Conservation (phyloP, 2,329 filamentous ascomycete genomes). For the Calonectria leucothoes region DNA sequence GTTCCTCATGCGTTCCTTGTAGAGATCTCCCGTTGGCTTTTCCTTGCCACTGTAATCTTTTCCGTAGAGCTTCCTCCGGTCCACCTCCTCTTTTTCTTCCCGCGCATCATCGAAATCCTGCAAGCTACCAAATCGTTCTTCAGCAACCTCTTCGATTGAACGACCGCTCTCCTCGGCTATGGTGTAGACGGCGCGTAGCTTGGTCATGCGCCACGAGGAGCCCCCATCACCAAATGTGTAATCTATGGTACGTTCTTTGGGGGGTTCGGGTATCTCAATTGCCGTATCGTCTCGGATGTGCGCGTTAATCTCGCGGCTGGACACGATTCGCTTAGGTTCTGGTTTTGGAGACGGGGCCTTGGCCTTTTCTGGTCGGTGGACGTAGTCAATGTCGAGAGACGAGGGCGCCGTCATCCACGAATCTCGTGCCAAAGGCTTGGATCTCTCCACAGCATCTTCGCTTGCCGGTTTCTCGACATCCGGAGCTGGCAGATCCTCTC, state of each 20-base stretch:
- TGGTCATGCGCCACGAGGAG: conserved; percentile 96
- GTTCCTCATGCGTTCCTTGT: conserved; percentile 77
- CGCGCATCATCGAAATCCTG: conserved; percentile 91
- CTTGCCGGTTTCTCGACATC: conserved; percentile 58
- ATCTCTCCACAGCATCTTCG: conserved; percentile 38
- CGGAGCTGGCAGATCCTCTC: conserved; percentile 62
- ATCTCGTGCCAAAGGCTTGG: conserved; percentile 72
- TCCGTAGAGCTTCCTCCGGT: conserved; percentile 85
- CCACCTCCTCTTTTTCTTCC: conserved; percentile 92
- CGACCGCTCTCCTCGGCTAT: conserved; percentile 79
- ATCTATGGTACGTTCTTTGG: conserved; percentile 68
- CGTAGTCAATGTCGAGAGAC: conserved; percentile 85
- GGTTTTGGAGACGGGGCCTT: conserved; percentile 64
- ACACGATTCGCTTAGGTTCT: conserved; percentile 77
- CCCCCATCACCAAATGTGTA: conserved; percentile 93
- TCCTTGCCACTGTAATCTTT: conserved; percentile 86
- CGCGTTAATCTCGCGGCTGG: conserved; percentile 84
- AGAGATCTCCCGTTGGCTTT: conserved; percentile 89
- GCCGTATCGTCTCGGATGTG: conserved; percentile 65
- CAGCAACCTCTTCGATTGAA: conserved; percentile 83
- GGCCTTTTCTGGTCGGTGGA: conserved; percentile 69
- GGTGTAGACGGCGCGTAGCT: conserved; percentile 86
- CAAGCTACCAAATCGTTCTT: conserved; percentile 84
- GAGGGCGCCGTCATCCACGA: conserved; percentile 95
- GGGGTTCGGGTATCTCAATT: conserved; percentile 42